Evolutionary conservation across 2,329 filamentous ascomycete genomes (phyloP).

Genomic region (Fusarium sp.): DNA sequence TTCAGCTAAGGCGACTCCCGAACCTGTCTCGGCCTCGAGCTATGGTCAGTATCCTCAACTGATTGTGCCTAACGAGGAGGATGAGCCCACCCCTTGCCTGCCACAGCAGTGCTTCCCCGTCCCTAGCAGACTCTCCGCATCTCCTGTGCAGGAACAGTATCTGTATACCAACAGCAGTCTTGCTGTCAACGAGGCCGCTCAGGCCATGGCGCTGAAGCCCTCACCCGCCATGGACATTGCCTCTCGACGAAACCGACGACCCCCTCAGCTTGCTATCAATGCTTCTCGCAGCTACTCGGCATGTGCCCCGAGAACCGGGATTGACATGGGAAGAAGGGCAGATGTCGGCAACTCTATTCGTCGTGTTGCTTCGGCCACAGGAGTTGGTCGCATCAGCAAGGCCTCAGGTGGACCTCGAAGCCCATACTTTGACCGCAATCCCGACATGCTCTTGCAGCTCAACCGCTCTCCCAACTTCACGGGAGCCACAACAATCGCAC

Average conservation of each 20-base stretch:
- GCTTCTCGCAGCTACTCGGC: constrained; percentile 59
- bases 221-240: constrained; percentile 66
- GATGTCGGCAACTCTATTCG: constrained; percentile 64
- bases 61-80: constrained; percentile 38
- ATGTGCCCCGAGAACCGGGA: constrained; percentile 58
- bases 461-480: constrained; percentile 57
- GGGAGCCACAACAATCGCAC: constrained; percentile 56
- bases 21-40: constrained; percentile 25
- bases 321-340: constrained; percentile 59
- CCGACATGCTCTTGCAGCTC: constrained; percentile 59
- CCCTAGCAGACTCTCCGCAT: constrained; percentile 24
- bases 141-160: constrained; percentile 35
- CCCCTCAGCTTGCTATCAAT: constrained; percentile 60
- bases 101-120: constrained; percentile 39
- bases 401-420: constrained; percentile 48
- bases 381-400: constrained; percentile 53
- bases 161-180: constrained; percentile 31
- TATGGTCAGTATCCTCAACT: constrained; percentile 42
- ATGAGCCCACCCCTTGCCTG: constrained; percentile 38
- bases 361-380: constrained; percentile 65
- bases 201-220: constrained; percentile 55
- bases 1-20: constrained; percentile 36
- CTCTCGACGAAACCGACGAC: constrained; percentile 60
- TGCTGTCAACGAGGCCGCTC: constrained; percentile 27
- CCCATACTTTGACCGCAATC: constrained; percentile 58